Evolutionary conservation across 345 rosid species (phyloP), one percentile per base, ranked within the genome.

Genomic region (Hypericum androsaemum): DNA sequence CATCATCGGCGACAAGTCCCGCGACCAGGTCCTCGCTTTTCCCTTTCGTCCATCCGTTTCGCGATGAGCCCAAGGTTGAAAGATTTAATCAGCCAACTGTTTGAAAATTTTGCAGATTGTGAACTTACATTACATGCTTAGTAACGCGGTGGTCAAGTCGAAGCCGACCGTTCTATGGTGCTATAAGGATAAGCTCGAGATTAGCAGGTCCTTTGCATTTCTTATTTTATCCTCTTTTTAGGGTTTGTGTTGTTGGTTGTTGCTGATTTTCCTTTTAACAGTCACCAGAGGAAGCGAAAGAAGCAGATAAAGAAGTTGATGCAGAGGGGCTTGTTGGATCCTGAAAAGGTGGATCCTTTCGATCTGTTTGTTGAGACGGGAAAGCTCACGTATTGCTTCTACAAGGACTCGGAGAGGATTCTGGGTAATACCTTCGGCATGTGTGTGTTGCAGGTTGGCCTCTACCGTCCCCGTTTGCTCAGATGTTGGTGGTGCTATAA

Each of bases 391-490:
- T 80, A 88, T 70, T 88, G 97, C 68, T 64, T 83, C 61, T 92
- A 92, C 73, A 83, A 80, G 70, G 97, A 92, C 56, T 83, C 97
- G 6, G 95, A 92, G 64, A 69, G 90, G 47, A 69, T 88, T 43
- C 82, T 92, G 0, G 98, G 98, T 43, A 92, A 88, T 66, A 92
- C 98, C 41, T 92, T 88, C 57, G 97, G 97, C 58, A 88, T 85
- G 95, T 88, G 97, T 60, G 76, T 92, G 42, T 78, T 92, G 63
- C 98, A 92, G 94, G 98, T 92, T 22, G 15, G 15, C 32, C 35
- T 64, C 32, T 22, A 22, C 32, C 32, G 4, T 22, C 32, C 32
- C 32, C 32, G 4, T 22, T 22, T 22, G 32, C 32, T 1, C 32
- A 22, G 4, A 32, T 52, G 15, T 42, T 60, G 8, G 12, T 50